phyloP scores from a whole-genome alignment of 2,329 filamentous ascomycete species.

The Polychaeton citri region DNA sequence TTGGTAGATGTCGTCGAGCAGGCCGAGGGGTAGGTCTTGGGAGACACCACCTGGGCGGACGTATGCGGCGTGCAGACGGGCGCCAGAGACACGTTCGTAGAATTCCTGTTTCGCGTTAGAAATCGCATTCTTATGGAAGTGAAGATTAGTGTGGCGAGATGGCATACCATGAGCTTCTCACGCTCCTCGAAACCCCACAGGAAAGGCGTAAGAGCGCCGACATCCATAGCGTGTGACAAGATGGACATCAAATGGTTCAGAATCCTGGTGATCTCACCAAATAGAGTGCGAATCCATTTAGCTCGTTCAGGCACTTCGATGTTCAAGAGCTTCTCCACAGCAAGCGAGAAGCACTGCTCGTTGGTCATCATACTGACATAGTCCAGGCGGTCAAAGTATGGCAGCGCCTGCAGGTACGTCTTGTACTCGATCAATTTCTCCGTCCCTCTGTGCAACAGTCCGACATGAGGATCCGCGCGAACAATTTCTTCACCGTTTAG shows the following conservation, averaged over 20 bases:
- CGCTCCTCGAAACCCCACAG: constrained; percentile 99
- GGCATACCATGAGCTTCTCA: constrained; percentile 93
- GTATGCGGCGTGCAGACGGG: constrained; percentile 93
- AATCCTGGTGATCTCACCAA: constrained; percentile 85
- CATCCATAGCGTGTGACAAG: constrained; percentile 95
- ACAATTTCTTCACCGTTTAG: constrained; percentile 96
- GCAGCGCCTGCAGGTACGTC: constrained; percentile 93
- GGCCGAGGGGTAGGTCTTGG: constrained; percentile 83
- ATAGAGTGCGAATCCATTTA: constrained; percentile 93
- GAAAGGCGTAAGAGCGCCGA: constrained; percentile 94
- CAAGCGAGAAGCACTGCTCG: constrained; percentile 91
- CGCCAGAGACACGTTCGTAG: constrained; percentile 97
- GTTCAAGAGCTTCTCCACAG: constrained; percentile 95
- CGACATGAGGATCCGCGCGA: constrained; percentile 91
- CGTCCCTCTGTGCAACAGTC: constrained; percentile 87
- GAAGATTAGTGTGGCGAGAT: not conserved
- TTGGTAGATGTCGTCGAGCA: constrained; percentile 98
- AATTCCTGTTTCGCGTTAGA: constrained; percentile 57
- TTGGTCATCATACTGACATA: constrained; percentile 99
- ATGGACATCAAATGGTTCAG: constrained; percentile 98
- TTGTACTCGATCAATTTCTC: constrained; percentile 99
- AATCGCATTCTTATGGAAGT: constrained; percentile 4
- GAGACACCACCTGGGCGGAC: constrained; percentile 92
- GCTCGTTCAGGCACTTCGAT: constrained; percentile 89
- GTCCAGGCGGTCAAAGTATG: constrained; percentile 97